Base-by-base conservation (phyloP, 2,329 filamentous ascomycete species). In the Fusarium armeniacum region DNA sequence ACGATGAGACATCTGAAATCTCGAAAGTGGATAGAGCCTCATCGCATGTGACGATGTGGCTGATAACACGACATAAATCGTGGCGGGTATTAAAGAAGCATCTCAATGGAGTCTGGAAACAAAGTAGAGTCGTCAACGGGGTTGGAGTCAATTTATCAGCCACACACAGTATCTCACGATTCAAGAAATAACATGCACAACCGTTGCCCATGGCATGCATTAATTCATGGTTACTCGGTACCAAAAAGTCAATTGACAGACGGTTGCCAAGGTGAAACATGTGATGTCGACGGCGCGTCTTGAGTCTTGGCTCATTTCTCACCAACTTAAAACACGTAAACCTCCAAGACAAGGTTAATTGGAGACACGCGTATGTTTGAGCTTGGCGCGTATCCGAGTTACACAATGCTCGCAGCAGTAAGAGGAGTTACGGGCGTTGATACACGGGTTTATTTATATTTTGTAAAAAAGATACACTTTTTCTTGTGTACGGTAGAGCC, bases 221-320 rank as follows among this genome's bases (percentile, higher is more conserved):
- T n/a, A 11, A 15, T 6, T 22, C 12, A 41, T 32, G 6, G 15
- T 35, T 35, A 18, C 33, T 7, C 20, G 20, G 20, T 20, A 20
- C 20, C 20, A 35, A 36, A 36, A 40, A 51, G 22, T 20, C 47
- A 26, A 6, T 28, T 26, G 26, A 22, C 13, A n/a, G 18, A 22
- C 18, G 11, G 30, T 24, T 46, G 45, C 36, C 38, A 46, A 50
- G 28, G 38, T 64, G 62, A 65, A 65, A 65, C 60, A 65, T 45
- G 52, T 46, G 15, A 58, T 22, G 16, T n/a, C 40, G 4, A 38
- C 24, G 51, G 38, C 16, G 26, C 43, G 8, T 56, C 57, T 47
- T 60, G 22, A n/a, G 4, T 58, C 58, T 58, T 61, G 58, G 50
- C 22, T n/a, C 59, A 58, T 61, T 61, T 61, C 58, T 58, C 35